phyloP scores from a whole-genome alignment of 805 yeast genomes.

The Starmerella geochares region DNA sequence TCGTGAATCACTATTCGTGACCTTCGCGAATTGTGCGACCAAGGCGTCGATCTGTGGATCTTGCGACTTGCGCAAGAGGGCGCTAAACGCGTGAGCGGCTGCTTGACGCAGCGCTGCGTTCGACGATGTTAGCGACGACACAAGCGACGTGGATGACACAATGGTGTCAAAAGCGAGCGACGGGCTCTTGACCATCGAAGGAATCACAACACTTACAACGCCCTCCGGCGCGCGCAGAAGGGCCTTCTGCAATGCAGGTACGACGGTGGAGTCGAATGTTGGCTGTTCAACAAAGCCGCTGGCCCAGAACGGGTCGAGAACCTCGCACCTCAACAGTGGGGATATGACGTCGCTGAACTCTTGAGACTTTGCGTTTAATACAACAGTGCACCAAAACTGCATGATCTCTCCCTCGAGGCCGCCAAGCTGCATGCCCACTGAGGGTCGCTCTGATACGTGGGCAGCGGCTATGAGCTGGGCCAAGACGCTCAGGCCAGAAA shows the following conservation, averaged over 20 bases:
- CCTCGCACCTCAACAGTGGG: constrained; percentile 19
- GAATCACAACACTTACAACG: constrained; percentile 47
- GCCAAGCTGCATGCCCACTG: constrained; percentile 1
- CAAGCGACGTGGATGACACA: constrained; percentile 38
- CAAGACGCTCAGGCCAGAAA: not conserved
- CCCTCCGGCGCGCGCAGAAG: constrained; percentile 68
- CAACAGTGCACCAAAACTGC: constrained; percentile 26
- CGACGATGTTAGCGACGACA: constrained; percentile 54
- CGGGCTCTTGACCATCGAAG: constrained; percentile 37
- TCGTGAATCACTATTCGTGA: constrained; percentile 58
- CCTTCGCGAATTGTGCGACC: constrained; percentile 47
- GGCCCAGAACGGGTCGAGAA: constrained; percentile 11
- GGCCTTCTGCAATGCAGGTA: constrained; percentile 63
- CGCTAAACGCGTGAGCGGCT: constrained; percentile 35
- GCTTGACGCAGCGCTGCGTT: constrained; percentile 54
- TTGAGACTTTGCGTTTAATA: constrained; percentile 28
- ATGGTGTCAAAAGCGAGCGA: constrained; percentile 37
- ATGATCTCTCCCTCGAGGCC: not conserved
- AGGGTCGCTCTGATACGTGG: not conserved
- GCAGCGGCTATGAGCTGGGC: constrained; percentile 4
- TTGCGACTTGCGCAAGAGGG: constrained; percentile 28
- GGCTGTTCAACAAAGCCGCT: constrained; percentile 30
- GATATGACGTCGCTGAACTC: constrained; percentile 18
- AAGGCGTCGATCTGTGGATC: constrained; percentile 43
- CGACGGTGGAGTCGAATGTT: constrained; percentile 34